These are phyloP conservation scores for Oleoguttula mirabilis DNA, from an alignment of 495 filamentous ascomycete species.

Conservation along the genomic window DNA sequence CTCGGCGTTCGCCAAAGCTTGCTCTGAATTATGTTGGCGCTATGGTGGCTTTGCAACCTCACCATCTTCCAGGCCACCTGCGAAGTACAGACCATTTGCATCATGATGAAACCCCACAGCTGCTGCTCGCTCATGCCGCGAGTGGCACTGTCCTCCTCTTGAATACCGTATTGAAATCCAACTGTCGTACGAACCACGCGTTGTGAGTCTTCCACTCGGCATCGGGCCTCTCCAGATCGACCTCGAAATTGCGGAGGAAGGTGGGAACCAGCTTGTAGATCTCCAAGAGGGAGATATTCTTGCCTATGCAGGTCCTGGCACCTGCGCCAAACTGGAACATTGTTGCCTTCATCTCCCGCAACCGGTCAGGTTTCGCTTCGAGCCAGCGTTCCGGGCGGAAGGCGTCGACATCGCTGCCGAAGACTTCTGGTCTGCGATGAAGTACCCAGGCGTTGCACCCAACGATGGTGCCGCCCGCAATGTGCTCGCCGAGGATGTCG, in stretches of 20 bases:
- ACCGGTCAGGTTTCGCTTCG: conserved; percentile 29
- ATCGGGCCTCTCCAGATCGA: conserved; percentile 39
- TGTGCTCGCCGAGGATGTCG: conserved; percentile 36
- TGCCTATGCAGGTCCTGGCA: conserved; percentile 54
- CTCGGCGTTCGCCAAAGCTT: no score
- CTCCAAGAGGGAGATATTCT: conserved; percentile 64
- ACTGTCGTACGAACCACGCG: conserved; percentile 63
- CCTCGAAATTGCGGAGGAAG: conserved; percentile 56
- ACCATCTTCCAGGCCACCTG: no score
- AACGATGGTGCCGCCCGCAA: conserved; percentile 47
- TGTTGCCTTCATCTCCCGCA: conserved; percentile 35
- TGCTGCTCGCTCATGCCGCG: conserved; percentile 1
- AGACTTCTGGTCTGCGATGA: conserved; percentile 42
- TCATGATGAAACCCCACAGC: no score
- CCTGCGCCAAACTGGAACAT: conserved; percentile 53
- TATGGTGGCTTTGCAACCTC: no score
- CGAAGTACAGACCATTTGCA: no score
- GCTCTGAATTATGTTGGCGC: no score
- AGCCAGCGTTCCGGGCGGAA: conserved; percentile 50
- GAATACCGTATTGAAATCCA: conserved; percentile 50
- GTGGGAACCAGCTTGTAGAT: conserved; percentile 70
- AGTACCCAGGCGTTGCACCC: conserved; percentile 50
- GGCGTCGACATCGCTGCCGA: conserved; percentile 39
- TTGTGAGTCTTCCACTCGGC: conserved; percentile 56
- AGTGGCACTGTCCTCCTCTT: conserved; percentile 21